These are phyloP conservation scores for Mantamonas sphyraenae DNA, from an alignment of 78 protist genomes.

Conservation along the genomic window DNA sequence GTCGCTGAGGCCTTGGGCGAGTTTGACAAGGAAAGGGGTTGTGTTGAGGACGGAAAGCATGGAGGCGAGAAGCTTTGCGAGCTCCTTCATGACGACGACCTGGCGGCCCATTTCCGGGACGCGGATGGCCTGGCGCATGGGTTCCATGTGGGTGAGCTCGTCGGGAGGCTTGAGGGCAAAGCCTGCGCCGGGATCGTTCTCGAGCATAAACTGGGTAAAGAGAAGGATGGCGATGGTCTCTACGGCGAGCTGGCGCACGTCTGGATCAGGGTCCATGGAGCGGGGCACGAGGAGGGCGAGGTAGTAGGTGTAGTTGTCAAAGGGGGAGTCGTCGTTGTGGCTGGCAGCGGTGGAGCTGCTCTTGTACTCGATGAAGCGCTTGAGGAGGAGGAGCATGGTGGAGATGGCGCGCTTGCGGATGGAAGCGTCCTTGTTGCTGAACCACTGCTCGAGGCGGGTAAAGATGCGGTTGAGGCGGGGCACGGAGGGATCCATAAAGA, in stretches of 20 bases:
- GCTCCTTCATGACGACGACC: no score
- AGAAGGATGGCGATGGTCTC: slow-evolving; percentile 31
- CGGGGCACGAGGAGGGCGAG: slow-evolving; percentile 38
- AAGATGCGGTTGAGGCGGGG: not conserved
- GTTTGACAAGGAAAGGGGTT: not conserved
- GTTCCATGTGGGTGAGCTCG: no score
- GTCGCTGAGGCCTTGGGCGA: not conserved
- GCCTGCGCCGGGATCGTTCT: no score
- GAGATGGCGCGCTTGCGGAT: not conserved
- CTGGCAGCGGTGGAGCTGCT: no score
- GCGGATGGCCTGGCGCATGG: no score
- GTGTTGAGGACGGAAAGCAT: not conserved
- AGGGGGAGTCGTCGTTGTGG: no score
- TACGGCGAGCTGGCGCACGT: slow-evolving; percentile 32
- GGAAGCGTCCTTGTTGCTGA: not conserved
- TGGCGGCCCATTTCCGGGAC: no score
- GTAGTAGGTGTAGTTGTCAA: slow-evolving; percentile 27
- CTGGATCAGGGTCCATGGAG: slow-evolving; percentile 36
- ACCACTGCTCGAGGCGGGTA: not conserved
- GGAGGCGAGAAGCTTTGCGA: no score
- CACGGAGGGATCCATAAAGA: not conserved
- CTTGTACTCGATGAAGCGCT: not conserved
- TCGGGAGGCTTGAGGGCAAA: no score
- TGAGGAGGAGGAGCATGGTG: not conserved
- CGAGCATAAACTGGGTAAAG: slow-evolving; percentile 9